Evolutionary conservation across 2,329 filamentous ascomycete genomes (phyloP).

Genomic region (Hypoxylon sp.): DNA sequence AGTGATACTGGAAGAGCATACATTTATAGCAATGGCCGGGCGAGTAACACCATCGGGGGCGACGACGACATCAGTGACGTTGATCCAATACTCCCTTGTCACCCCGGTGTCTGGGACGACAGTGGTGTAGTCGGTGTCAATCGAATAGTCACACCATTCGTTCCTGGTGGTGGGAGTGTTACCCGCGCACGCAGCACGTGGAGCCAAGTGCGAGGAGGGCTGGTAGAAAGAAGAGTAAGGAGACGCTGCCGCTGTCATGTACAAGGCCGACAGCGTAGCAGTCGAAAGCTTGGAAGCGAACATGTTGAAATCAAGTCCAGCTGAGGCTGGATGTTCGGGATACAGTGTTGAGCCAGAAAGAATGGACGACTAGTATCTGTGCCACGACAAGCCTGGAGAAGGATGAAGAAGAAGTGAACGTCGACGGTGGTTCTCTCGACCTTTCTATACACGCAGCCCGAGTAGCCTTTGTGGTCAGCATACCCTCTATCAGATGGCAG

Average conservation of each 20-base stretch:
- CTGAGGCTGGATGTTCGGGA: constrained; percentile 3
- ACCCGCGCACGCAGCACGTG: constrained; percentile 41
- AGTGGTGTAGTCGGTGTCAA: constrained; percentile 54
- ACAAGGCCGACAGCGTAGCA: constrained; percentile 27
- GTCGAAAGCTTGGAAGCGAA: constrained; percentile 28
- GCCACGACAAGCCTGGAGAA: constrained; percentile 3
- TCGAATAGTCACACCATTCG: constrained; percentile 56
- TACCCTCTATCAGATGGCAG: constrained; percentile 7
- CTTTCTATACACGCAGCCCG: constrained; percentile 9
- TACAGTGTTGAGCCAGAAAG: constrained; percentile 7
- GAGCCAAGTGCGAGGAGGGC: constrained; percentile 28
- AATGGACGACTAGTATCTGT: constrained; percentile 6
- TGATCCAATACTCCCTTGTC: constrained; percentile 56
- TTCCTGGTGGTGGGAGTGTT: constrained; percentile 48
- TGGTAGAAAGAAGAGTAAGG: constrained; percentile 29
- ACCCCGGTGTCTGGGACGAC: constrained; percentile 55
- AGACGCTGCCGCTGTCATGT: constrained; percentile 25
- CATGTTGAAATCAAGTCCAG: constrained; percentile 30
- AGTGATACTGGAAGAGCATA: constrained; percentile 10
- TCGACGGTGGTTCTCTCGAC: constrained; percentile 18
- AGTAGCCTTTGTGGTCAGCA: constrained; percentile 30
- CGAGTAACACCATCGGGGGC: constrained; percentile 55
- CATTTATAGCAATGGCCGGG: constrained; percentile 56
- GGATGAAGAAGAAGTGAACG: constrained; percentile 29
- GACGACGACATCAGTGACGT: constrained; percentile 50